Base-by-base conservation (phyloP, 176 grass and related monocot species). In the Lolium multiflorum region DNA sequence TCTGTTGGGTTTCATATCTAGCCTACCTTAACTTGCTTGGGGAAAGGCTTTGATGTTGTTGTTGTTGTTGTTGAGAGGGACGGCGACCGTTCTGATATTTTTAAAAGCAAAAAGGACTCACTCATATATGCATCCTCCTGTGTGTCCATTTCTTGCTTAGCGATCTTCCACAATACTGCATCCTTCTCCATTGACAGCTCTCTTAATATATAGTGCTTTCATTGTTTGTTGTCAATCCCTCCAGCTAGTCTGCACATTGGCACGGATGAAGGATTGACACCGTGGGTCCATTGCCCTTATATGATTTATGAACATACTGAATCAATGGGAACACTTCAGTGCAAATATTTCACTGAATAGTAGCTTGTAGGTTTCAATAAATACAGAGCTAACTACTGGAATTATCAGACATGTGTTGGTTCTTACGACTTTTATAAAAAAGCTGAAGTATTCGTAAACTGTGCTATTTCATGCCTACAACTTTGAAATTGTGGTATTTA, bases 321-420 rank as follows among this genome's bases (percentile, higher is more conserved):
- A 44, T 47, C 69, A 72, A 46, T 72, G 39, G 69, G 46, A 72
- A 72, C 17, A 72, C 69, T 22, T 47, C 4, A 47, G 20, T 72
- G 69, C 69, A 47, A 72, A 47, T 72, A 11, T 72, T 72, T 47
- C 41, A 47, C 24, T 38, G 1, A 47, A 20, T 47, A 47, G 69
- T 72, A 72, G 18, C 69, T 43, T 72, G 18, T 71, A 70, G 10
- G 68, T 44, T 71, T 71, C 39, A 71, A 71, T 1, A 44, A 44
- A 44, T 71, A 71, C 38, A n/a, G 20, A 13, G 69, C 39, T 72
- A 72, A 72, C 41, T 47, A 47, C 69, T 72, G 69, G 41, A 72
- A 46, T 47, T 72, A 11, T 4, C 39, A 47, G 20, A 22, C 69
- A 64, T 3, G 69, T 47, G 18, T 71, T 46, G 11, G 69, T 21